Evolutionary conservation across 163 green algal species (phyloP).

Genomic region (Chlorella variabilis): DNA sequence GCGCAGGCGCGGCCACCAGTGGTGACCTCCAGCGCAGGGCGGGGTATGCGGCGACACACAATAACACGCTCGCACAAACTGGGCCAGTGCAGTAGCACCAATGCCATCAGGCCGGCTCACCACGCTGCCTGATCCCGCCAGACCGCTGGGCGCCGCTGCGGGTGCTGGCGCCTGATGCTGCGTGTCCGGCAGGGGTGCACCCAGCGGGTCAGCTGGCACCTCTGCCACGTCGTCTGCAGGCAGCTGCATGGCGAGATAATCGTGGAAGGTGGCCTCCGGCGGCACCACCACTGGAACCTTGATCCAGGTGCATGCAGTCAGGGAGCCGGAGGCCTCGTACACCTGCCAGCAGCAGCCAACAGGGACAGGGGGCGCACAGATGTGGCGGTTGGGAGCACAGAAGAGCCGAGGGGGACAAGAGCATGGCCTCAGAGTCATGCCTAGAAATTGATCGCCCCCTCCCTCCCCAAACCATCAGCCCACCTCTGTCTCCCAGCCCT

Average conservation of each 20-base stretch:
- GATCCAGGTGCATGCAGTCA: slow-evolving; percentile 46
- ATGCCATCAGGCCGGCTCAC: too few species aligned
- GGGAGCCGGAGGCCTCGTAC: slow-evolving; percentile 64
- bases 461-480: background rate
- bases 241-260: slow-evolving; percentile 63
- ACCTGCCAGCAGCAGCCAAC: slow-evolving; percentile 28
- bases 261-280: slow-evolving; percentile 54
- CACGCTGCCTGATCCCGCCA: too few species aligned
- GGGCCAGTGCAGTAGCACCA: too few species aligned
- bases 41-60: too few species aligned
- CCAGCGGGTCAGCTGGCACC: slow-evolving; percentile 45
- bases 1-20: too few species aligned
- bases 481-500: slow-evolving; percentile 54
- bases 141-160: too few species aligned
- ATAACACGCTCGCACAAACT: too few species aligned
- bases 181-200: background rate
- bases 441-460: too few species aligned
- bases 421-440: too few species aligned
- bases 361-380: background rate
- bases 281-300: slow-evolving; percentile 55
- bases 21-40: too few species aligned
- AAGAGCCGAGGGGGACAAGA: too few species aligned
- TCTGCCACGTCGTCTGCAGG: slow-evolving; percentile 51
- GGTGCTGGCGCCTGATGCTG: too few species aligned
- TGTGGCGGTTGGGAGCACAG: background rate